These are phyloP conservation scores for Nitzschia palea DNA, from an alignment of 108 stramenopile species.

Conservation along the genomic window DNA sequence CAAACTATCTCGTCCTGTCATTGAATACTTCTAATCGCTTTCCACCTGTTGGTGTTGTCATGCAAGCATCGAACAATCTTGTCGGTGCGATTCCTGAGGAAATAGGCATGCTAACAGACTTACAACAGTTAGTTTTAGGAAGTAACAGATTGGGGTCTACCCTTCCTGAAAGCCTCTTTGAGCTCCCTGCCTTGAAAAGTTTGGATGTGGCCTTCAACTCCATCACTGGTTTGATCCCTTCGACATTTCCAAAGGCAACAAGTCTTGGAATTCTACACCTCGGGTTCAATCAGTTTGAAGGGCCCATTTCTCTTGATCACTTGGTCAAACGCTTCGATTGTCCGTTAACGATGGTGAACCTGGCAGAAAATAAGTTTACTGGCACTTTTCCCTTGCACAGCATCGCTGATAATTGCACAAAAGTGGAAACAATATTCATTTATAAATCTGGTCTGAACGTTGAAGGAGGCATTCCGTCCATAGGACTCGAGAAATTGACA, in stretches of 20 bases:
- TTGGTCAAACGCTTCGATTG: not conserved
- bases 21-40: too few relatives aligned
- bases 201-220: conserved; percentile 28
- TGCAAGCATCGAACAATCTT: conserved; percentile 16
- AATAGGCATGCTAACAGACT: not conserved
- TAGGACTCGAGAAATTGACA: not conserved
- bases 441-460: not conserved
- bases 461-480: not conserved
- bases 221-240: conserved; percentile 52
- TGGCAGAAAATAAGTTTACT: not conserved
- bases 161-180: conserved; percentile 10
- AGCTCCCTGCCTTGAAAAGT: not conserved
- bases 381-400: conserved; percentile 3
- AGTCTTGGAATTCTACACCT: conserved; percentile 36
- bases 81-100: conserved; percentile 14
- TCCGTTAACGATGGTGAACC: not conserved
- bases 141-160: not conserved
- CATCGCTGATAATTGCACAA: not conserved
- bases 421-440: not conserved
- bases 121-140: not conserved
- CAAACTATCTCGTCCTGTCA: too few relatives aligned
- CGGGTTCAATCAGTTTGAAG: conserved; percentile 40
- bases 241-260: conserved; percentile 15
- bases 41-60: too few relatives aligned
- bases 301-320: conserved; percentile 37